These are phyloP conservation scores for Globisporangium okanoganense DNA, from an alignment of 352 stramenopile genomes.

Conservation along the genomic window DNA sequence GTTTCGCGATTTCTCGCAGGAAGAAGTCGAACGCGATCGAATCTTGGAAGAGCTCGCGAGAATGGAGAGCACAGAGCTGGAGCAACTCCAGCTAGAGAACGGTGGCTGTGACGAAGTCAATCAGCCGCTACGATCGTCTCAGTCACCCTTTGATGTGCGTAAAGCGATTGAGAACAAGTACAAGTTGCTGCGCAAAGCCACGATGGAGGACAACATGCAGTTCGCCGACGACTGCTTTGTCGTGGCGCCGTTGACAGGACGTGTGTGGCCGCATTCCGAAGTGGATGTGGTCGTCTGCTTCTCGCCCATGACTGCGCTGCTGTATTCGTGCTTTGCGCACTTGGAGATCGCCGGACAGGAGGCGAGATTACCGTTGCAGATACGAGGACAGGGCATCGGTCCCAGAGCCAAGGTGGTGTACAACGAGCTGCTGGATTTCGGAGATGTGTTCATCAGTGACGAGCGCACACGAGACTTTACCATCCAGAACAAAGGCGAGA, in stretches of 20 bases:
- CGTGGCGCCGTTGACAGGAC: slow-evolving; percentile 81
- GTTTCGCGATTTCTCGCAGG: slow-evolving; percentile 63
- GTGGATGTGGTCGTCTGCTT: slow-evolving; percentile 92
- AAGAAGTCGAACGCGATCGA: slow-evolving; percentile 79
- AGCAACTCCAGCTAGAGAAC: slow-evolving; percentile 61
- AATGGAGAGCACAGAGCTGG: slow-evolving; percentile 73
- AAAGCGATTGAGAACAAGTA: slow-evolving; percentile 90
- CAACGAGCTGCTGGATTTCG: slow-evolving; percentile 93
- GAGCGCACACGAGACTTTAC: slow-evolving; percentile 85
- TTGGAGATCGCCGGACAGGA: slow-evolving; percentile 90
- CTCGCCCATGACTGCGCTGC: slow-evolving; percentile 66
- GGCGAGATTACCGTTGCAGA: slow-evolving; percentile 82
- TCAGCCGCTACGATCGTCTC: slow-evolving; percentile 18
- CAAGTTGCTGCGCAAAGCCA: slow-evolving; percentile 83
- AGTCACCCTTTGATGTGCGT: slow-evolving; percentile 54
- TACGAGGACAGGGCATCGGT: slow-evolving; percentile 89
- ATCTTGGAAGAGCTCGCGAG: slow-evolving; percentile 80
- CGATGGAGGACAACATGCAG: slow-evolving; percentile 90
- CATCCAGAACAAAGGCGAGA: slow-evolving; percentile 94
- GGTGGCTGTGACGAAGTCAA: slow-evolving; percentile 14
- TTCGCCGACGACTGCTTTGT: slow-evolving; percentile 94
- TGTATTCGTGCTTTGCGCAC: slow-evolving; percentile 82
- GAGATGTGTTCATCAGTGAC: slow-evolving; percentile 93
- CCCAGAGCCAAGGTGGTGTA: slow-evolving; percentile 92
- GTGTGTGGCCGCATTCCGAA: slow-evolving; percentile 92